Percentiles rank a stretch among this genome's conserved stretches.
Evolutionary conservation across 805 yeast genomes (phyloP).

Genomic region (Kluyveromyces nonfermentans): DNA sequence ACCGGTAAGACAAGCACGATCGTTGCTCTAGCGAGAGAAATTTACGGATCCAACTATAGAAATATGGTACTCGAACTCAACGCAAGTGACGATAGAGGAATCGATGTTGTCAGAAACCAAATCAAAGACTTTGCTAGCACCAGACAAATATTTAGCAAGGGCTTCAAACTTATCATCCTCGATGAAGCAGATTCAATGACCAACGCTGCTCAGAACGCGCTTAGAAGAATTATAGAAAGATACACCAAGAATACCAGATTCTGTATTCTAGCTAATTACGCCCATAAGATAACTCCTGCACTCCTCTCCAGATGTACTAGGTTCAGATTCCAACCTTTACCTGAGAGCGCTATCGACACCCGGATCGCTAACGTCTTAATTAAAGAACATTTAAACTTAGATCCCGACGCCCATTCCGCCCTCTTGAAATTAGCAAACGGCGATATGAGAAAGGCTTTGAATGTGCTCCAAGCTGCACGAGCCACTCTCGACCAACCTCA

Average conservation of each 20-base stretch:
- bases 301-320: constrained; percentile 89
- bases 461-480: constrained; percentile 88
- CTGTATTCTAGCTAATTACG: constrained; percentile 90
- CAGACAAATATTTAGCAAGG: constrained; percentile 78
- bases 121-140: constrained; percentile 95
- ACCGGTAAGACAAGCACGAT: constrained; percentile 89
- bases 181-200: constrained; percentile 98
- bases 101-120: constrained; percentile 95
- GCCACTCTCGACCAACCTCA: constrained; percentile 52
- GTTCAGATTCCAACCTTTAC: constrained; percentile 82
- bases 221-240: constrained; percentile 74
- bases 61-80: constrained; percentile 92
- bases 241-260: constrained; percentile 92
- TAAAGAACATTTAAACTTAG: constrained; percentile 53
- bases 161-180: constrained; percentile 81
- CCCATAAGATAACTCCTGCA: constrained; percentile 94
- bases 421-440: constrained; percentile 73
- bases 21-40: constrained; percentile 76
- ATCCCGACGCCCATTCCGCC: constrained; percentile 52
- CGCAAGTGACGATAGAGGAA: constrained; percentile 97
- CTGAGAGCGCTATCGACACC: constrained; percentile 53
- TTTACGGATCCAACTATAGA: constrained; percentile 71
- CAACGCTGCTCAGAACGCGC: constrained; percentile 73
- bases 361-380: constrained; percentile 62
- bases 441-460: constrained; percentile 92